Evolutionary conservation across 2,329 filamentous ascomycete species (phyloP), one percentile per base, ranked within the genome.

Genomic region (Ophiocordyceps camponoti-leonardi): DNA sequence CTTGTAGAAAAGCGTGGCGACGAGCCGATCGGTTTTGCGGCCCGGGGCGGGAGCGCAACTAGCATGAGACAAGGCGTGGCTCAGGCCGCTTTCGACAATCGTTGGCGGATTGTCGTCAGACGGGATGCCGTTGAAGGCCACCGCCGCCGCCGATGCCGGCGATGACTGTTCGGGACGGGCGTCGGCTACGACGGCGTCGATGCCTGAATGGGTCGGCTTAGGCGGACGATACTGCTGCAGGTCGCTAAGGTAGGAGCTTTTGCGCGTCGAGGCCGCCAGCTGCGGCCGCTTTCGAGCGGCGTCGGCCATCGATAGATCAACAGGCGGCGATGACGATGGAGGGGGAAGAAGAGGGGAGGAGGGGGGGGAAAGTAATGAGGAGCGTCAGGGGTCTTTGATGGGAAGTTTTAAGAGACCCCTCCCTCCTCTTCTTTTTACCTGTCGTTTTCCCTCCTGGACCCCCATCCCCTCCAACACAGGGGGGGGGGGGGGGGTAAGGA

Each of bases 1-100:
- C 59, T 75, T 77, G 66, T 82, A 82, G 58, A 81, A 73, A 43
- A 82, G 63, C 1, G 78, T 82, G 8, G 75, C 78, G 30, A 81
- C 64, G 43, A 82, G 63, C 44, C 71, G 67, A 50, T 73, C 67
- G 19, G 68, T 66, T 45, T 58, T 57, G 18, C 62, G 57, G 19
- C 75, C 76, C 5, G 63, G 58, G 1, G 63, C 53, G 6, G 76
- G 71, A 35, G 72, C 72, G 54, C 78, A 82, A 58, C 79, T 77
- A 37, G 73, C 70, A 52, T 82, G 78, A 33, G 75, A 76, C 51
- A 79, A 68, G 52, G 70, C 71, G 59, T 81, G 77, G 55, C 66
- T 75, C 52, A 81, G 58, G 42, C 77, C 77, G 55, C 71, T 76
- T 51, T 81, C 75, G 47, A 79, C 67, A 44, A 81, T 73, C 45